Evolutionary conservation across 768 basidiomycete species (phyloP).

Genomic region (Boletus subparvulus): DNA sequence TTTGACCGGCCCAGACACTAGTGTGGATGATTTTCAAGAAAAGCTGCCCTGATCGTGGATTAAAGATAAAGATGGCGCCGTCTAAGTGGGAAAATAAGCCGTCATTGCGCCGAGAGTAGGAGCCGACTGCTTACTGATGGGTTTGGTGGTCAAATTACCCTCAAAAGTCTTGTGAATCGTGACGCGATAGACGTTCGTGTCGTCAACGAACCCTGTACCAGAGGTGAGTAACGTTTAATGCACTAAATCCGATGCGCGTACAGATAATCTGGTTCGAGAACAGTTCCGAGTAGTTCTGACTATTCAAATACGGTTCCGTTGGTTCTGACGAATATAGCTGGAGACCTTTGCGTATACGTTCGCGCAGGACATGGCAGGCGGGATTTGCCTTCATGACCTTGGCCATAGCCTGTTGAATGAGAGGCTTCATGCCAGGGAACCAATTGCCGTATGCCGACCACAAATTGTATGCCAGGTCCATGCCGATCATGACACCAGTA

Average conservation of each 20-base stretch:
- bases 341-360: conserved; percentile 97
- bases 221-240: conserved; percentile 5
- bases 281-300: conserved; percentile 94
- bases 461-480: conserved; percentile 97
- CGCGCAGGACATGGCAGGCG: conserved; percentile 93
- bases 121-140: conserved; percentile 66
- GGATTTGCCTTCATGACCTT: conserved; percentile 99
- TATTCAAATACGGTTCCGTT: conserved; percentile 98
- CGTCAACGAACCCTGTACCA: conserved; percentile 90
- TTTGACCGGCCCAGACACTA: conserved; percentile 99
- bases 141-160: conserved; percentile 99
- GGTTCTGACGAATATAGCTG: conserved; percentile 99
- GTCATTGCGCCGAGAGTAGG: background rate
- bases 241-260: conserved; percentile 30
- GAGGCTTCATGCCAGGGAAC: conserved; percentile 98
- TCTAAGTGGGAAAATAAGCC: conserved; percentile 42
- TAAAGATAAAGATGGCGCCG: conserved; percentile 98
- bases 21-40: conserved; percentile 99
- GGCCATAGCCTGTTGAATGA: conserved; percentile 98
- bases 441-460: conserved; percentile 99
- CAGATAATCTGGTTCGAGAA: conserved; percentile 99
- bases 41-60: conserved; percentile 95
- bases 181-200: conserved; percentile 99
- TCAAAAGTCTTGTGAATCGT: conserved; percentile 99
- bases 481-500: conserved; percentile 97